Evolutionary conservation across 2,329 filamentous ascomycete genomes (phyloP).

Genomic region (Scopulariopsis brevicaulis): DNA sequence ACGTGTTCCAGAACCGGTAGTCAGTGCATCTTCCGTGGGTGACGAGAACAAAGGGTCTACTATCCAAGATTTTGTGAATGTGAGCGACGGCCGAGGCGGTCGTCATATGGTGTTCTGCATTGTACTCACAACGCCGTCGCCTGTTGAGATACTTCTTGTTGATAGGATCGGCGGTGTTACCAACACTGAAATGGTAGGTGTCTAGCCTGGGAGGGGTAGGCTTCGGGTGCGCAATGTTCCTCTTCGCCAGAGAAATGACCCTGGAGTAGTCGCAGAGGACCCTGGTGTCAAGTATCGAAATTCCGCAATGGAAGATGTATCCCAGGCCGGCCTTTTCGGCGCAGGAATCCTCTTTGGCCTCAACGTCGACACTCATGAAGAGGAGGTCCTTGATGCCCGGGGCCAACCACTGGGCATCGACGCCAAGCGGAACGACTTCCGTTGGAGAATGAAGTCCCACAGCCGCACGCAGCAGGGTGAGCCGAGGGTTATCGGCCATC

Average conservation of each 20-base stretch:
- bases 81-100: not conserved
- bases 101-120: not conserved
- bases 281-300: constrained; percentile 1
- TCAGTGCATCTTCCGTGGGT: not conserved
- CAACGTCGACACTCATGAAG: not conserved
- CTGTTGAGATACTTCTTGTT: not conserved
- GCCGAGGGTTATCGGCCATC: not conserved
- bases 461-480: not conserved
- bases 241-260: not conserved
- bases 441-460: not conserved
- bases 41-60: not conserved
- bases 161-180: not conserved
- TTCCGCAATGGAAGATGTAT: not conserved
- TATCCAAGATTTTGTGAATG: not conserved
- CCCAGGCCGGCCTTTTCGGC: not conserved
- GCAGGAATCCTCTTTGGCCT: not conserved
- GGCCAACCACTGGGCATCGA: not conserved
- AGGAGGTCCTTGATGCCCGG: constrained; percentile 2
- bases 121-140: not conserved
- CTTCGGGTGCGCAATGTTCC: not conserved
- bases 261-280: not conserved
- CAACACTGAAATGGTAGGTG: not conserved
- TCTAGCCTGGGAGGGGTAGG: not conserved
- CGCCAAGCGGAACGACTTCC: not conserved
- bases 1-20: not conserved